Percentiles rank a stretch among this genome's conserved stretches.
Evolutionary conservation across 192 early-diverging fungal genomes (phyloP).

Genomic region (Chytriomyces hyalinus): DNA sequence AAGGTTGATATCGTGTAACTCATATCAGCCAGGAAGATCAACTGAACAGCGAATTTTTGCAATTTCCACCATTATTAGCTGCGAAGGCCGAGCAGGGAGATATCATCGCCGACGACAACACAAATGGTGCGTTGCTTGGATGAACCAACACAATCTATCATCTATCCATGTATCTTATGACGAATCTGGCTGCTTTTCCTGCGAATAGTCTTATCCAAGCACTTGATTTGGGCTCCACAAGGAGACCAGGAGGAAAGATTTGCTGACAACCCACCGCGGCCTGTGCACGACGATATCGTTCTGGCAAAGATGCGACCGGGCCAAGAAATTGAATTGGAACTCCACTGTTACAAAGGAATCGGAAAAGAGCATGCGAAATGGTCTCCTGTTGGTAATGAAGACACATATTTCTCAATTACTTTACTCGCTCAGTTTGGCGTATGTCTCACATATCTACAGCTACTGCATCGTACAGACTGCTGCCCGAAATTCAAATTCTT

Average conservation of each 20-base stretch:
- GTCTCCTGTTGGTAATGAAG: slow-evolving; percentile 79
- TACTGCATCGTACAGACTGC: slow-evolving; percentile 91
- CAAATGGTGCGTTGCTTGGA: slow-evolving; percentile 16
- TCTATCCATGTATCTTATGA: too few relatives aligned
- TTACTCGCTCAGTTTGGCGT: background rate
- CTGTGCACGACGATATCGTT: slow-evolving; percentile 91
- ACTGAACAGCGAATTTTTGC: background rate
- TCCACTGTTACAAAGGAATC: slow-evolving; percentile 87
- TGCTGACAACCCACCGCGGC: slow-evolving; percentile 67
- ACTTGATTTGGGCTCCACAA: slow-evolving; percentile 88
- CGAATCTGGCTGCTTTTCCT: too few relatives aligned
- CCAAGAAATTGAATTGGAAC: slow-evolving; percentile 80
- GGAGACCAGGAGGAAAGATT: slow-evolving; percentile 83
- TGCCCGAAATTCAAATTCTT: slow-evolving; percentile 89
- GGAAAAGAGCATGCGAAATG: slow-evolving; percentile 97
- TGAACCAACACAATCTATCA: too few relatives aligned
- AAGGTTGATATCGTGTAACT: slow-evolving; percentile 76
- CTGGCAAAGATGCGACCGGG: slow-evolving; percentile 87
- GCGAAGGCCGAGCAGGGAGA: slow-evolving; percentile 7
- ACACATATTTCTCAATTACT: background rate
- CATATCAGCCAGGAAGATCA: slow-evolving; percentile 14
- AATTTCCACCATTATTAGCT: background rate
- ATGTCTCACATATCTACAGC: slow-evolving; percentile 45
- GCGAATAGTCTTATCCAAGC: slow-evolving; percentile 68
- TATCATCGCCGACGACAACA: slow-evolving; percentile 12